These are phyloP conservation scores for Paraphoma chrysanthemicola DNA, from an alignment of 2,329 filamentous ascomycete species.

Conservation along the genomic window DNA sequence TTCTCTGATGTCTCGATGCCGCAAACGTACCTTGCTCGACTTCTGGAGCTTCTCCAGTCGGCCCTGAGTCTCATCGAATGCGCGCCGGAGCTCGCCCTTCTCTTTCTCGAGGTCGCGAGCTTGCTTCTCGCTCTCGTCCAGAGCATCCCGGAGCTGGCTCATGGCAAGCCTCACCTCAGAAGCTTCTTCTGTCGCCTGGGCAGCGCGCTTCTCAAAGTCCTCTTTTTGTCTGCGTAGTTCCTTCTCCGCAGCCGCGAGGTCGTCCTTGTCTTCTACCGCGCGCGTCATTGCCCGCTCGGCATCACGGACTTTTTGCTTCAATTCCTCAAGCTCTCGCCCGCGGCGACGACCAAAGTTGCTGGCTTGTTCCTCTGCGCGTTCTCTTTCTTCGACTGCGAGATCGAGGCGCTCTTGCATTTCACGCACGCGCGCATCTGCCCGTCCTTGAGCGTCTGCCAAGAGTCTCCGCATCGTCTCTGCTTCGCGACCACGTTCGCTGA, in stretches of 20 bases:
- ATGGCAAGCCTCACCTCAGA: conserved; percentile 79
- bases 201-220: conserved; percentile 75
- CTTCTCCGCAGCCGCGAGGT: conserved; percentile 74
- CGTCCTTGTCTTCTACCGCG: conserved; percentile 76
- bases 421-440: conserved; percentile 79
- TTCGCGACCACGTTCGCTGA: conserved; percentile 88
- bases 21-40: conserved; percentile 59
- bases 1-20: too few relatives aligned
- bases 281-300: conserved; percentile 78
- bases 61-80: conserved; percentile 78
- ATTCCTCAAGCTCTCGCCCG: conserved; percentile 84
- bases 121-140: conserved; percentile 88
- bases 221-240: conserved; percentile 77
- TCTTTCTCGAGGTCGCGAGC: conserved; percentile 84
- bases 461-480: conserved; percentile 93
- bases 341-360: conserved; percentile 77
- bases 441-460: conserved; percentile 82
- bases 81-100: conserved; percentile 73
- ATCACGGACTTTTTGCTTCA: conserved; percentile 79
- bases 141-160: conserved; percentile 75
- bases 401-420: conserved; percentile 92
- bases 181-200: conserved; percentile 74
- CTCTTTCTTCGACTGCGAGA: conserved; percentile 88
- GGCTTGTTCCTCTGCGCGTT: conserved; percentile 90
- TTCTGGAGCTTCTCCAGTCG: conserved; percentile 82